phyloP scores from a whole-genome alignment of 2,329 filamentous ascomycete genomes.

The Apiospora koreana region DNA sequence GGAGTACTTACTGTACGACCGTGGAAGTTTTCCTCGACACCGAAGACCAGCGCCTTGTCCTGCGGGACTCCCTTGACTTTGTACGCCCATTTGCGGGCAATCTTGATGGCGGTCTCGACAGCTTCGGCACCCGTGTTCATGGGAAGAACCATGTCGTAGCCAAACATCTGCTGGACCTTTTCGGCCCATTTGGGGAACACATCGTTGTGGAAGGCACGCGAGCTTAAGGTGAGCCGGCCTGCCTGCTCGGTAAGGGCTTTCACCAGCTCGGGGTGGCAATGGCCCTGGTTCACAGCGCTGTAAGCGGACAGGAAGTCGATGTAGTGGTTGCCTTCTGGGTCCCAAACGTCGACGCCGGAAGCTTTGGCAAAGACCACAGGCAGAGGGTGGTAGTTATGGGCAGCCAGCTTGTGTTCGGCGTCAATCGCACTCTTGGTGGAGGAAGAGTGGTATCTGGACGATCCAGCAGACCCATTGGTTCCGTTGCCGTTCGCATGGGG shows the following conservation, averaged over 20 bases:
- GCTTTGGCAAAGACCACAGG: constrained; percentile 91
- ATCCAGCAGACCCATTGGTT: constrained; percentile 34
- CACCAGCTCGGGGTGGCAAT: constrained; percentile 95
- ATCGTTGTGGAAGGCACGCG: constrained; percentile 96
- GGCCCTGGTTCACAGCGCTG: constrained; percentile 96
- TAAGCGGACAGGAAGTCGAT: constrained; percentile 98
- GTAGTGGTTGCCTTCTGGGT: constrained; percentile 93
- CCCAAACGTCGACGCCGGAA: constrained; percentile 88
- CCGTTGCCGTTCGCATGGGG: constrained; percentile 54
- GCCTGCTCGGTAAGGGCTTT: constrained; percentile 90
- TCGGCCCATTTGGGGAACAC: constrained; percentile 95
- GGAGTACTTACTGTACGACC: constrained; percentile 75
- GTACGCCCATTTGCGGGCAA: constrained; percentile 97
- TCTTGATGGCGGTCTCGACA: constrained; percentile 93
- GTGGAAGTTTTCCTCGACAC: constrained; percentile 91
- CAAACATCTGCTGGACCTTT: constrained; percentile 85
- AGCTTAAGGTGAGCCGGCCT: constrained; percentile 84
- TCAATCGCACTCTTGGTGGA: constrained; percentile 80
- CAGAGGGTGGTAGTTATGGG: constrained; percentile 98
- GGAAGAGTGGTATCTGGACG: constrained; percentile 66
- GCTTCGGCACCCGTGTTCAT: constrained; percentile 99
- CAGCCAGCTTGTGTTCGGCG: constrained; percentile 80
- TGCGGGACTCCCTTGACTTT: constrained; percentile 89
- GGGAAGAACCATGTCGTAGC: constrained; percentile 95
- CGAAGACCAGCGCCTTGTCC: constrained; percentile 82